Conservation (phyloP, 2,329 filamentous ascomycete genomes). For the Colletotrichum gigasporum region DNA sequence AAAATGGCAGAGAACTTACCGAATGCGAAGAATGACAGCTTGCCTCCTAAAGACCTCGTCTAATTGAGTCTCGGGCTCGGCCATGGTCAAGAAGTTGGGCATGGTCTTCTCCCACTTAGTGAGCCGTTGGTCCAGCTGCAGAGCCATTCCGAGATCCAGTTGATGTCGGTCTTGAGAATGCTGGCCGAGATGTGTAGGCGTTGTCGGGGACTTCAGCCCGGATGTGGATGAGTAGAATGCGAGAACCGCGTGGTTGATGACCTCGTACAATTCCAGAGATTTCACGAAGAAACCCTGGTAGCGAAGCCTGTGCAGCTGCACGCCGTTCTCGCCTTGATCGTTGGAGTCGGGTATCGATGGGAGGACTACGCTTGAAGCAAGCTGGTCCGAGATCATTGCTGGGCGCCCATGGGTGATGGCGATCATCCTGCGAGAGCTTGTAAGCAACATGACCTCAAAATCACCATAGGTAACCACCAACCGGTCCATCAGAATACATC, state of each 20-base stretch:
- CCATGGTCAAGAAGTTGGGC: slow-evolving; percentile 37
- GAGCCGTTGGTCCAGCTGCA: slow-evolving; percentile 43
- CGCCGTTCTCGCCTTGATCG: not conserved
- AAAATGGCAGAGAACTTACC: slow-evolving; percentile 37
- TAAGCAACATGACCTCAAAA: not conserved
- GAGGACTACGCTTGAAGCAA: slow-evolving; percentile 39
- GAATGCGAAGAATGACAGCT: slow-evolving; percentile 43
- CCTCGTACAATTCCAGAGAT: slow-evolving; percentile 47
- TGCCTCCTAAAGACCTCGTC: slow-evolving; percentile 42
- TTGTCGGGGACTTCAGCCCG: not conserved
- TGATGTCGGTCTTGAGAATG: not conserved
- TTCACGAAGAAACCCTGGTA: slow-evolving; percentile 44
- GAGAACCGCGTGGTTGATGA: slow-evolving; percentile 43
- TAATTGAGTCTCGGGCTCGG: slow-evolving; percentile 20
- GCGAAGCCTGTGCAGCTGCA: not conserved
- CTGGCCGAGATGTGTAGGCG: not conserved
- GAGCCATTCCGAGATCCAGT: slow-evolving; percentile 40
- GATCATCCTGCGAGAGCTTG: slow-evolving; percentile 41
- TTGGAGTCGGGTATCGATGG: slow-evolving; percentile 32
- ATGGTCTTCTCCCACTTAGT: slow-evolving; percentile 43
- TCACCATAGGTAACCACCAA: slow-evolving; percentile 24
- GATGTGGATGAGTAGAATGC: slow-evolving; percentile 37
- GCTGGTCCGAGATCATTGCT: slow-evolving; percentile 42
- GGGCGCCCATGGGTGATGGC: slow-evolving; percentile 46
- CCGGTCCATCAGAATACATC: slow-evolving; percentile 50